Evolutionary conservation across 257 asterid species (phyloP).

Genomic region (Salvia rosmarinus): DNA sequence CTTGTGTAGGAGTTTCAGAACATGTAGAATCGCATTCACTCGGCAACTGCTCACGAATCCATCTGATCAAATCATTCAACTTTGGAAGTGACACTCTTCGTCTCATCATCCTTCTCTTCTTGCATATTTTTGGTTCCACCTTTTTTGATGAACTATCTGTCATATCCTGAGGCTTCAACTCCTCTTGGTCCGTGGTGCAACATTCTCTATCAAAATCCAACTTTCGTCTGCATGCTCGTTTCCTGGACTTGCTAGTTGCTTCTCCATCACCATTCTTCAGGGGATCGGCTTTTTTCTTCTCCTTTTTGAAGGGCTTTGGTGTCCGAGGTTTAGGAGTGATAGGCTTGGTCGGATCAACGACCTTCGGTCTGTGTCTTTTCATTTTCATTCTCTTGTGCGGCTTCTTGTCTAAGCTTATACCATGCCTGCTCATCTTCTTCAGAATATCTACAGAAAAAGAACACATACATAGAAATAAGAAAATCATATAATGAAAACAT

Average conservation of each 20-base stretch:
- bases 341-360: conserved; percentile 43
- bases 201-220: conserved; percentile 30
- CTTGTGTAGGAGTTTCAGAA: too few species aligned
- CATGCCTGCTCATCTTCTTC: conserved; percentile 11
- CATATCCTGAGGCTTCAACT: neutral
- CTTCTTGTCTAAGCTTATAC: conserved; percentile 12
- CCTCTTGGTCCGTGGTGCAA: neutral
- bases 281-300: neutral
- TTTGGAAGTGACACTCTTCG: conserved; percentile 9
- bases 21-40: too few species aligned
- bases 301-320: conserved; percentile 23
- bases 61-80: neutral
- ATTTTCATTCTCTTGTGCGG: conserved; percentile 15
- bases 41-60: neutral
- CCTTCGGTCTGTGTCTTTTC: conserved; percentile 52
- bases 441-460: conserved; percentile 1
- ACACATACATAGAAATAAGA: neutral
- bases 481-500: too few species aligned
- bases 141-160: neutral
- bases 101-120: conserved; percentile 37
- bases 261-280: neutral
- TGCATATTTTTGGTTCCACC: conserved; percentile 21
- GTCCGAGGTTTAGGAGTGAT: conserved; percentile 39
- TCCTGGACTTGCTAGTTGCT: neutral
- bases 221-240: conserved; percentile 25